Evolutionary conservation across 345 rosid genomes (phyloP), one percentile per base, ranked within the genome.

Genomic region (Arabis alpina): DNA sequence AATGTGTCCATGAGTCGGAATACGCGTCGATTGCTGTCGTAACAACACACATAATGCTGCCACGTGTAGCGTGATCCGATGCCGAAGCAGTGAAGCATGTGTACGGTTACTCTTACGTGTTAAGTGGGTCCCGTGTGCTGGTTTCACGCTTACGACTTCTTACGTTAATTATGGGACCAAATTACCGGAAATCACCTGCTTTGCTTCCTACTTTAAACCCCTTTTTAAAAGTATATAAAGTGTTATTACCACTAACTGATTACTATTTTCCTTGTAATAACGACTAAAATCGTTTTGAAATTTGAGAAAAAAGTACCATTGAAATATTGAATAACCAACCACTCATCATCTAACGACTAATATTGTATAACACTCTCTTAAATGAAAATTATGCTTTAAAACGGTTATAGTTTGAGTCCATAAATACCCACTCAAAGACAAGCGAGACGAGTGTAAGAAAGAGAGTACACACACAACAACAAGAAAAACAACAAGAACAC

Each of bases 151-250:
- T 54, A 43, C 60, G 64, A 55, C 14, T 44, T 54, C 7, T 72
- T 45, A 1, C 39, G 49, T 12, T 54, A 19, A 19, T 19, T 19
- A 19, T 19, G 23, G 23, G 23, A 19, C 23, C 23, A 19, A 49
- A 72, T 65, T 57, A 57, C 60, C 77, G 71, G 52, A 19, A 62
- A 64, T 64, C 66, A 65, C 53, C 71, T 73, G 71, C 77, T 73
- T 64, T 50, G 43, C 47, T 59, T 60, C 61, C 61, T 58, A 42
- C 66, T 39, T 19, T 34, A 25, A 64, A 55, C 4, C 39, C 58
- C 10, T 40, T 64, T 28, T 55, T 43, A 1, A 11, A 11, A 37
- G n/a, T 44, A 12, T 50, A 2, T 5, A 34, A 34, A 34, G 37
- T 34, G 37, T 6, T 34, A 34, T 6, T 0, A 16, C 40, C 40